Evolutionary conservation across 2,329 filamentous ascomycete genomes (phyloP).

Genomic region (Phoma herbarum): DNA sequence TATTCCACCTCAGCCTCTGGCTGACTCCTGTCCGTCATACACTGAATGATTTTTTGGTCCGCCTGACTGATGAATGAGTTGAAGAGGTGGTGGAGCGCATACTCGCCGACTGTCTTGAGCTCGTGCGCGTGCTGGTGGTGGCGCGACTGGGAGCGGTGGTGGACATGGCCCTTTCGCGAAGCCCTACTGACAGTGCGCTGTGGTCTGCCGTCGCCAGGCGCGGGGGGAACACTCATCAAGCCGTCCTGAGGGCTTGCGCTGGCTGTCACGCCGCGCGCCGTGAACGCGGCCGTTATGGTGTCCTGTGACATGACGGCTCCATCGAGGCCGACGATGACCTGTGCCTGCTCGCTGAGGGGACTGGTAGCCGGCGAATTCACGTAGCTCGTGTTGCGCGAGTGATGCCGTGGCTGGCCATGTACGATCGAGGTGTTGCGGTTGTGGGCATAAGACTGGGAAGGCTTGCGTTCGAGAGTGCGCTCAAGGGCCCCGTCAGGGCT

Average conservation of each 20-base stretch:
- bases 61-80: slow-evolving; percentile 97
- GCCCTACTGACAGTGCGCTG: slow-evolving; percentile 63
- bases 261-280: slow-evolving; percentile 39
- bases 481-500: slow-evolving; percentile 53
- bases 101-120: slow-evolving; percentile 94
- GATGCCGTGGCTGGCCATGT: slow-evolving; percentile 80
- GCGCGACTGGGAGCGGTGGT: slow-evolving; percentile 74
- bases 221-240: slow-evolving; percentile 13
- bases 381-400: slow-evolving; percentile 87
- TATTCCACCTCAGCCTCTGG: slow-evolving; percentile 85
- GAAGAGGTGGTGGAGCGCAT: slow-evolving; percentile 94
- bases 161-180: slow-evolving; percentile 78
- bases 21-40: slow-evolving; percentile 80
- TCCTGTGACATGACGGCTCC: slow-evolving; percentile 53
- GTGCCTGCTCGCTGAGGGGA: slow-evolving; percentile 87
- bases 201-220: slow-evolving; percentile 28
- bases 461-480: slow-evolving; percentile 60
- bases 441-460: slow-evolving; percentile 71
- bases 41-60: slow-evolving; percentile 94
- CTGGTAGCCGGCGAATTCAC: slow-evolving; percentile 78
- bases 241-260: slow-evolving; percentile 23
- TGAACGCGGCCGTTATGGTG: slow-evolving; percentile 49
- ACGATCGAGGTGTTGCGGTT: slow-evolving; percentile 97
- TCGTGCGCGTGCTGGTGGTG: slow-evolving; percentile 74
- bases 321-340: slow-evolving; percentile 62